A percentile compares a stretch with the other conserved stretches of the same genome.
Conservation (phyloP, 768 basidiomycete genomes). For the Termitomyces eurrhizus region DNA sequence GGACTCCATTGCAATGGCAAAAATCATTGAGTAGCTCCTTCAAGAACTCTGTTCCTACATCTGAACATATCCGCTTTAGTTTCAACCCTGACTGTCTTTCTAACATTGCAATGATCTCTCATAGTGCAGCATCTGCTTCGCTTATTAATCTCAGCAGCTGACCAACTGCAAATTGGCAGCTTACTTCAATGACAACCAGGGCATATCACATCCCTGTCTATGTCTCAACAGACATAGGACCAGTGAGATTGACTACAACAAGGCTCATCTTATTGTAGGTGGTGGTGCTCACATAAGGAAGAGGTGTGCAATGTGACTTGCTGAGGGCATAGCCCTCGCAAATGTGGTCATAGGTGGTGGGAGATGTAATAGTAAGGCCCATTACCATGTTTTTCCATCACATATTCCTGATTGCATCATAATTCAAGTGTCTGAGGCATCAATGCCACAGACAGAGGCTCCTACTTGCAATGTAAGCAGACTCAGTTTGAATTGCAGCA, state of each 20-base stretch:
- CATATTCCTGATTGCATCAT: no score
- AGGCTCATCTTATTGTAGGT: neutral
- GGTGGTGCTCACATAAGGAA: neutral
- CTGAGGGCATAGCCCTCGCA: neutral
- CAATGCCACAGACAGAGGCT: neutral
- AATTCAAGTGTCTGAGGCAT: no score
- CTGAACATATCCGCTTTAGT: neutral
- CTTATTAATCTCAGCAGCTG: no score
- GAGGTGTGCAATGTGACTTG: no score
- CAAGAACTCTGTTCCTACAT: neutral
- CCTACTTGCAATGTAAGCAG: neutral
- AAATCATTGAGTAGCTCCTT: neutral
- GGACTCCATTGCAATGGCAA: neutral
- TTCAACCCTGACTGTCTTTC: neutral
- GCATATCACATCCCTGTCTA: no score
- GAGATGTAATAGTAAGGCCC: no score
- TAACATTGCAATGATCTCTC: neutral
- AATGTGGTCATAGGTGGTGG: neutral
- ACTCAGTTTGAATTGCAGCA: no score
- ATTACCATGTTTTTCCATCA: no score
- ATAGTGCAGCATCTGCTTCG: neutral
- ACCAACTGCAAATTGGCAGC: no score
- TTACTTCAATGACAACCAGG: no score
- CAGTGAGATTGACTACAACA: no score
- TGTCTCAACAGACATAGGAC: no score